These are phyloP conservation scores for Hanseniaspora clermontiae DNA, from an alignment of 805 yeast species.

Conservation along the genomic window DNA sequence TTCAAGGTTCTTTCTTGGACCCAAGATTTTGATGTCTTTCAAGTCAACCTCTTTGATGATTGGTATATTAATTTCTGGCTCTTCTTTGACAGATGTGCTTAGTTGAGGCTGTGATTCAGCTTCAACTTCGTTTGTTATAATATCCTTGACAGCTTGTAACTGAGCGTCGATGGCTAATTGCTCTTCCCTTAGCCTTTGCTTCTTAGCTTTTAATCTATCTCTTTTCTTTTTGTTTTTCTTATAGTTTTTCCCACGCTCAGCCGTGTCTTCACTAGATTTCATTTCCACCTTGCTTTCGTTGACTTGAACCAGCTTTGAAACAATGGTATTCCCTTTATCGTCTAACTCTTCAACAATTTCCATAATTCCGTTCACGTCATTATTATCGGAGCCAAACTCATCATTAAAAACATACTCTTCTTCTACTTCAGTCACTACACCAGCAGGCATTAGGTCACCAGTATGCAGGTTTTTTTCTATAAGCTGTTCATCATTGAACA, in stretches of 20 bases:
- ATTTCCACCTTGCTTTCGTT: background rate
- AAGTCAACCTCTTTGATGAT: constrained; percentile 15
- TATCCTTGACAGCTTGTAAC: background rate
- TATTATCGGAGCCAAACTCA: constrained; percentile 12
- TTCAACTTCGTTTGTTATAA: background rate
- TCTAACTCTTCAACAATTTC: constrained; percentile 58
- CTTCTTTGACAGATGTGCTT: background rate
- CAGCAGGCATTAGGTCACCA: constrained; percentile 10
- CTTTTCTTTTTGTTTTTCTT: constrained; percentile 8
- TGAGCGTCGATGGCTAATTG: background rate
- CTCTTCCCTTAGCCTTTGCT: background rate
- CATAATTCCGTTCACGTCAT: constrained; percentile 28
- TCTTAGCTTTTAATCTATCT: background rate
- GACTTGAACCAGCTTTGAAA: constrained; percentile 1
- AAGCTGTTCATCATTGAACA: background rate
- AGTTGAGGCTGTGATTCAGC: background rate
- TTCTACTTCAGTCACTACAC: background rate
- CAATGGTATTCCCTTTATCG: constrained; percentile 36
- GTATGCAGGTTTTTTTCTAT: constrained; percentile 11
- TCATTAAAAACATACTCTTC: constrained; percentile 4
- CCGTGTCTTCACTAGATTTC: background rate
- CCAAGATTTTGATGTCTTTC: constrained; percentile 13
- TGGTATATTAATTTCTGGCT: background rate
- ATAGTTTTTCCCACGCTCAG: constrained; percentile 8
- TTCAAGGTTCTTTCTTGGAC: constrained; percentile 3